Base-by-base conservation (phyloP, 2,329 filamentous ascomycete genomes). In the Aureobasidium sp. region DNA sequence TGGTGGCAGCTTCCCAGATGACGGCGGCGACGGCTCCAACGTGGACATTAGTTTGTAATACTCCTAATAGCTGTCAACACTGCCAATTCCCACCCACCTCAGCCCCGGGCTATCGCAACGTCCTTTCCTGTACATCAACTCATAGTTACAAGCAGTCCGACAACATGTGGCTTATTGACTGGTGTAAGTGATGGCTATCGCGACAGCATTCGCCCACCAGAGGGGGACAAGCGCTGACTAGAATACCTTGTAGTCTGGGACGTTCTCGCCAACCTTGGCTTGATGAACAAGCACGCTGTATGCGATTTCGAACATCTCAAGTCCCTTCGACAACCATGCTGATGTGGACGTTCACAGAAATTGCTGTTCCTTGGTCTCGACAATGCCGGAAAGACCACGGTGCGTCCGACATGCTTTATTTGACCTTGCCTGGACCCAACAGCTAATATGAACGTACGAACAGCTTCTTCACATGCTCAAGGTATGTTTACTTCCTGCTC, bases 341-440 rank as follows among this genome's bases (percentile, higher is more conserved):
- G 57, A 60, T 37, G 34, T 20, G 9, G 13, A 17, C 37, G 44
- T 29, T 2, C 12, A 26, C 39, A 67, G 63, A 96, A 96, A 84
- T 85, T 96, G 64, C 84, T 96, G 63, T 96, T 96, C 80, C 86
- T 96, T 67, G 92, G 92, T 70, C 87, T 96, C 66, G 92, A 96
- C 76, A 96, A 96, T 80, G 92, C 92, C 57, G 92, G 92, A 78
- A 96, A 96, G 83, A 96, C 92, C 60, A 96, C 92, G 48, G 72
- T 74, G 70, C 63, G 71, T 62, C 32, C 44, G 39, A 17, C 64
- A 51, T n/a, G n/a, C 24, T 3, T 3, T 17, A 5, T 26, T 4
- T 24, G 5, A 15, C 43, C 20, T 15, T 24, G 8, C 32, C 29
- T 29, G 32, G 44, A 37, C 36, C 26, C 36, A 7, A 17, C 39